Evolutionary conservation across 805 yeast genomes (phyloP), one percentile per base, ranked within the genome.

Genomic region (Zygoascus bituminiphila): DNA sequence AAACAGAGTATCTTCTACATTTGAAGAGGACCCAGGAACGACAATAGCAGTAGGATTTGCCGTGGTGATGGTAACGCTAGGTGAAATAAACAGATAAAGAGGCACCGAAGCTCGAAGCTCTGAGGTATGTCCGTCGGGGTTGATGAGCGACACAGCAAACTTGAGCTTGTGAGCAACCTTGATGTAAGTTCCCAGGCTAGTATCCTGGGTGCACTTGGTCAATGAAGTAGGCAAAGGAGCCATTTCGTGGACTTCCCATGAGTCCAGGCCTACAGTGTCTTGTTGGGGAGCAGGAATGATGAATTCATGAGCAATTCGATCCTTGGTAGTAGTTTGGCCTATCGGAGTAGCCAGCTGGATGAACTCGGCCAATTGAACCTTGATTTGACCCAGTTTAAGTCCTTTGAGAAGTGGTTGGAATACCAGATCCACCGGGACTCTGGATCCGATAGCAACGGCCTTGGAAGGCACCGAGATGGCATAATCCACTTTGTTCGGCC

Each of bases 401-500:
- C 95, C 96, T 63, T 93, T 91, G 41, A 79, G 64, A 38, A 91
- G 67, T 0, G 98, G 98, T 1, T 83, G 84, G 56, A 91, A 62
- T 54, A 78, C 71, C 56, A 91, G 72, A 55, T 79, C 76, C 5
- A 91, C 74, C 1, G 87, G 84, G 5, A 84, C 71, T 0, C 78
- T 68, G 0, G 95, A 81, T 1, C 98, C 98, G 39, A 93, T 81
- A 0, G 98, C 94, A 21, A 88, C 76, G 0, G 97, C 95, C 59
- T 86, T 82, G 22, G 87, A 74, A 0, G 98, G 97, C 5, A 86
- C 81, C 46, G 86, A 83, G 51, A 93, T 79, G 2, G 88, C 77
- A 63, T 91, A 91, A 60, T 91, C 97, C 26, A 91, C 87, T 62
- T 93, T 93, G 42, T 80, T 71, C 2, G 98, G 97, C 98, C 98